Conservation (phyloP, 2,329 filamentous ascomycete species). For the Claviceps sp. region DNA sequence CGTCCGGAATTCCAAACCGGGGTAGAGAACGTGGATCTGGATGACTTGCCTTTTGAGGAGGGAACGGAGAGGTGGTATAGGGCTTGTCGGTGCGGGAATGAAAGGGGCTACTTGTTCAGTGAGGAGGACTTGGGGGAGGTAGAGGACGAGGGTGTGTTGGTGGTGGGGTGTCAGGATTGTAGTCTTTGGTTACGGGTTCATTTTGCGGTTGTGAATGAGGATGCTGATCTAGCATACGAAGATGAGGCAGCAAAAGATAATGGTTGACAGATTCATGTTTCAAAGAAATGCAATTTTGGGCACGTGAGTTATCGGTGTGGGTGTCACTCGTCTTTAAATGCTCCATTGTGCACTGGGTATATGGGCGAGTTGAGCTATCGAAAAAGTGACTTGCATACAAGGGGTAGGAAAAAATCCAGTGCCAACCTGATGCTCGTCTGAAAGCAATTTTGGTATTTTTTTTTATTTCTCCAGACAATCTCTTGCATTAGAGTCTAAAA, state of each 20-base stretch:
- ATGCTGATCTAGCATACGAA: conserved; percentile 8
- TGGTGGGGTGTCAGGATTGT: conserved; percentile 53
- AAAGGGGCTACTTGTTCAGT: conserved; percentile 42
- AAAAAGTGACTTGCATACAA: neutral
- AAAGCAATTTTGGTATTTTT: conserved; percentile 38
- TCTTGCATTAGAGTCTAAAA: conserved; percentile 42
- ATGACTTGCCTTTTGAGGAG: conserved; percentile 46
- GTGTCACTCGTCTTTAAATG: neutral
- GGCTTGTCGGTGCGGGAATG: conserved; percentile 51
- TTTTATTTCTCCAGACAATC: conserved; percentile 43
- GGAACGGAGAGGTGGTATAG: conserved; percentile 37
- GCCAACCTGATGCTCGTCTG: conserved; percentile 9
- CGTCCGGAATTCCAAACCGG: conserved; percentile 36
- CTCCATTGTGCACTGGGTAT: neutral
- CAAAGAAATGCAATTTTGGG: too few species aligned
- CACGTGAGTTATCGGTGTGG: too few species aligned
- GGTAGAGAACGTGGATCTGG: conserved; percentile 50
- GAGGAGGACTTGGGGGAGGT: conserved; percentile 48
- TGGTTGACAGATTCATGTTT: conserved; percentile 9
- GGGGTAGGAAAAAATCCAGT: neutral
- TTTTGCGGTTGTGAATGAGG: conserved; percentile 40
- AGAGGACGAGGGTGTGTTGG: conserved; percentile 43
- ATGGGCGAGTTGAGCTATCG: neutral
- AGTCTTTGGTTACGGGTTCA: conserved; percentile 53
- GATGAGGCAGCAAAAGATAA: conserved; percentile 8